These are phyloP conservation scores for Alternaria consortialis DNA, from an alignment of 2,329 filamentous ascomycete species.

Conservation along the genomic window DNA sequence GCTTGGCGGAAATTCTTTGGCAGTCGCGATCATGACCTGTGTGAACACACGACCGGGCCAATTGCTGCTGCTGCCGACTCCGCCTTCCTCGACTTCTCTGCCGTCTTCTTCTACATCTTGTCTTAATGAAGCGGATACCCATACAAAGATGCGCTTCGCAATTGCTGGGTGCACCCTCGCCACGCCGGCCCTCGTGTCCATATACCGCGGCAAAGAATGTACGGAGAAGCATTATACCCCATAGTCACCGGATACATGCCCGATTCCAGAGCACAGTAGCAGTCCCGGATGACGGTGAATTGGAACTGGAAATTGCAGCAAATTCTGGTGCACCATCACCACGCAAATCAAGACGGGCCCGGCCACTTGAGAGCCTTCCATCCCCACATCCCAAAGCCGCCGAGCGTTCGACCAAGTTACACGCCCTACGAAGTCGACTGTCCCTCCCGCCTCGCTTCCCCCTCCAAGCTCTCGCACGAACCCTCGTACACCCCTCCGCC, in stretches of 20 bases:
- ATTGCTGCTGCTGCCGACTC: slow-evolving; percentile 31
- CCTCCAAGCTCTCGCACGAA: slow-evolving; percentile 82
- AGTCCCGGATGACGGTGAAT: slow-evolving; percentile 15
- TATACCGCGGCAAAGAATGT: slow-evolving; percentile 32
- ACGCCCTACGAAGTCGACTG: slow-evolving; percentile 89
- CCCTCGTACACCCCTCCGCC: slow-evolving; percentile 85
- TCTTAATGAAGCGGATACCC: slow-evolving; percentile 69
- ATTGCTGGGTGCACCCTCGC: slow-evolving; percentile 60
- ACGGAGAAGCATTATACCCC: slow-evolving; percentile 37
- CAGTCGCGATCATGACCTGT: slow-evolving; percentile 32
- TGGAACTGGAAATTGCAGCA: slow-evolving; percentile 25
- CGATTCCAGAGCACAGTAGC: slow-evolving; percentile 33
- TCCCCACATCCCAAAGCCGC: slow-evolving; percentile 76
- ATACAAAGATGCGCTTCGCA: slow-evolving; percentile 68
- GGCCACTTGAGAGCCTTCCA: slow-evolving; percentile 61
- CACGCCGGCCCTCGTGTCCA: slow-evolving; percentile 55
- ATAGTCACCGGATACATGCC: slow-evolving; percentile 43
- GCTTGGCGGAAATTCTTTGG: slow-evolving; percentile 49
- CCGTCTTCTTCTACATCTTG: slow-evolving; percentile 10
- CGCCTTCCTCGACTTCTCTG: slow-evolving; percentile 21
- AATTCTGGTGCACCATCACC: slow-evolving; percentile 8
- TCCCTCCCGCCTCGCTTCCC: slow-evolving; percentile 83
- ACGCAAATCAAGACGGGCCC: slow-evolving; percentile 16
- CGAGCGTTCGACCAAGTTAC: slow-evolving; percentile 82
- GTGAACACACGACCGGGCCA: slow-evolving; percentile 37